A percentile compares a stretch with the other conserved stretches of the same genome.
Evolutionary conservation across 306 rosid genomes (phyloP).

Genomic region (Castanospermum australe): DNA sequence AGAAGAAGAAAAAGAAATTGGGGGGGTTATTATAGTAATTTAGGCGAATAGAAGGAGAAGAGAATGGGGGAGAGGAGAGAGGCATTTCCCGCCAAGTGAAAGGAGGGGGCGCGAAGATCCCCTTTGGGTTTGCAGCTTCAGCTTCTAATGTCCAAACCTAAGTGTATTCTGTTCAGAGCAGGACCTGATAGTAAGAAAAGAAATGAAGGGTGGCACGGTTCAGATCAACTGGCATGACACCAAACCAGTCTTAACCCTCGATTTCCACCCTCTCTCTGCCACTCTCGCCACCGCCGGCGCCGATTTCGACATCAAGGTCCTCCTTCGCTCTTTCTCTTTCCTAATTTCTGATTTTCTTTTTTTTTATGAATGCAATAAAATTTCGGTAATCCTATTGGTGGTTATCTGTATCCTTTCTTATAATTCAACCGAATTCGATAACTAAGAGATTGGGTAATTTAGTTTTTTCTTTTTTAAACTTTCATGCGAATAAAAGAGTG

Average conservation of each 20-base stretch:
- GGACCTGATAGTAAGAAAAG: too few relatives aligned
- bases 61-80: not conserved
- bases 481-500: not conserved
- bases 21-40: too few relatives aligned
- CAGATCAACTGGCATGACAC: constrained; percentile 91
- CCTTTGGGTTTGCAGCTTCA: not conserved
- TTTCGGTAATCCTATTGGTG: too few relatives aligned
- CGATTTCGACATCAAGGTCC: constrained; percentile 93
- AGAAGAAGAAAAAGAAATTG: too few relatives aligned
- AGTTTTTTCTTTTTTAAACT: too few relatives aligned
- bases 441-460: not conserved
- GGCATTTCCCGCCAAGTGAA: constrained; percentile 41
- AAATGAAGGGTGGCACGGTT: constrained; percentile 86
- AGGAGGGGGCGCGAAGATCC: constrained; percentile 25
- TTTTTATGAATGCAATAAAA: too few relatives aligned
- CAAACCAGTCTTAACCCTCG: constrained; percentile 81
- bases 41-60: too few relatives aligned
- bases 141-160: not conserved
- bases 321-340: not conserved
- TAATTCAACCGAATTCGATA: too few relatives aligned
- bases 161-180: too few relatives aligned
- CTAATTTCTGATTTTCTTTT: not conserved
- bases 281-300: constrained; percentile 97
- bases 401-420: too few relatives aligned
- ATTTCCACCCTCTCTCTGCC: constrained; percentile 71